phyloP scores from a whole-genome alignment of 495 filamentous ascomycete species.

The Immersiella caudata region DNA sequence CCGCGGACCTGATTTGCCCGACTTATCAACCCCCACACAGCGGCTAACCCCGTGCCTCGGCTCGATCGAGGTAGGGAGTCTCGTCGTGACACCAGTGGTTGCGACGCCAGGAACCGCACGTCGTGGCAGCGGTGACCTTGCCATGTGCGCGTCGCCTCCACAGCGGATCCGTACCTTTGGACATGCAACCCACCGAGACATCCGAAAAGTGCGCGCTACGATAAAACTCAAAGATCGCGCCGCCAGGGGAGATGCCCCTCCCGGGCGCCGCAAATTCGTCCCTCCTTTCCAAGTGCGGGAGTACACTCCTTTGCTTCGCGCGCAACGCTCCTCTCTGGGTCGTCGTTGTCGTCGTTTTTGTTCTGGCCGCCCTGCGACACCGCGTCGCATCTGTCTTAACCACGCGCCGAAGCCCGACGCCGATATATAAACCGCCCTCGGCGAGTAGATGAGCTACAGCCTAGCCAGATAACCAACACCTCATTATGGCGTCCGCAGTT shows the following conservation, averaged over 20 bases:
- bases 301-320: conserved; percentile 43
- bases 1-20: not conserved
- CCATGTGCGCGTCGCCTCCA: not conserved
- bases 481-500: conserved; percentile 48
- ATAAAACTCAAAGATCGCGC: not conserved
- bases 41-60: not conserved
- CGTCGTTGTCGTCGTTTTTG: conserved; percentile 38
- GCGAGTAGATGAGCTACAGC: not conserved
- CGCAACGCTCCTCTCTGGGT: conserved; percentile 46
- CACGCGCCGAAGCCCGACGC: not conserved
- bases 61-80: not conserved
- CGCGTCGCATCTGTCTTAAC: not conserved
- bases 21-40: not conserved
- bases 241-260: conserved; percentile 21
- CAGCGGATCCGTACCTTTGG: not conserved
- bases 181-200: not conserved
- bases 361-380: conserved; percentile 36
- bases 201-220: conserved; percentile 8
- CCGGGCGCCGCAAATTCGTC: conserved; percentile 18
- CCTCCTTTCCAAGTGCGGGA: conserved; percentile 39
- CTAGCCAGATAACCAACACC: not conserved
- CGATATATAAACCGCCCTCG: not conserved
- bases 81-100: not conserved
- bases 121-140: not conserved
- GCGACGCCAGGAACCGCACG: not conserved